Base-by-base conservation (phyloP, 2,329 filamentous ascomycete genomes). In the Dryadomyces quercus-mongolicae region DNA sequence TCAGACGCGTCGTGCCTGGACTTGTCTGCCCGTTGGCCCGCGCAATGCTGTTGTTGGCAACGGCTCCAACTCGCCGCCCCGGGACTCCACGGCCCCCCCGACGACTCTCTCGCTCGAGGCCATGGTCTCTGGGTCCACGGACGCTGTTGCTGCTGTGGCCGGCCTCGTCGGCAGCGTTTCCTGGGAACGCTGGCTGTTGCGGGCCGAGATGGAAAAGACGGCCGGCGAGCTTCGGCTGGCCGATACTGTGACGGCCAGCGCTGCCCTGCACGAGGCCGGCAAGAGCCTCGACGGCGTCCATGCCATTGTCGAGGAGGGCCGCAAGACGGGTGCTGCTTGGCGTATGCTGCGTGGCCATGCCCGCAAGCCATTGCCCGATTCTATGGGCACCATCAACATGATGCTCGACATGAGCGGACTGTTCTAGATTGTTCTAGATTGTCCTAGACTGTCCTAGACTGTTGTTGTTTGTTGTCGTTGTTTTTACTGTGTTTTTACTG, bases 181-280 rank as follows among this genome's bases (percentile, higher is more conserved):
- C 66, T 98, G 91, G 92, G 93, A 98, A 77, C 86, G 88, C 67
- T 98, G 93, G 93, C 79, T 97, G 67, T 72, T 96, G 60, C 88
- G 89, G 64, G 78, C 92, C 63, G 87, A 93, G 71, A 80, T 85
- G 71, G 91, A 96, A 73, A 93, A 79, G 68, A 74, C 75, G 5
- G 74, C 88, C 64, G 86, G 87, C 25, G 84, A 88, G 65, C 68
- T 77, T 57, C 68, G 78, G 12, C 72, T 81, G 22, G 70, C 69
- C 5, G 76, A 81, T 61, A 79, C 70, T 5, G 74, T 76, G 34
- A 75, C 72, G 42, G 66, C 76, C 10, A 71, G 76, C 21, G 66
- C 70, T 47, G 73, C 76, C 49, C 74, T 80, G 66, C 67, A 69
- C 53, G 75, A 80, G 68, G 79, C 80, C 8, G 78, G 75, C 56